These are phyloP conservation scores for Lactarius quietus DNA, from an alignment of 768 basidiomycete species.

Conservation along the genomic window DNA sequence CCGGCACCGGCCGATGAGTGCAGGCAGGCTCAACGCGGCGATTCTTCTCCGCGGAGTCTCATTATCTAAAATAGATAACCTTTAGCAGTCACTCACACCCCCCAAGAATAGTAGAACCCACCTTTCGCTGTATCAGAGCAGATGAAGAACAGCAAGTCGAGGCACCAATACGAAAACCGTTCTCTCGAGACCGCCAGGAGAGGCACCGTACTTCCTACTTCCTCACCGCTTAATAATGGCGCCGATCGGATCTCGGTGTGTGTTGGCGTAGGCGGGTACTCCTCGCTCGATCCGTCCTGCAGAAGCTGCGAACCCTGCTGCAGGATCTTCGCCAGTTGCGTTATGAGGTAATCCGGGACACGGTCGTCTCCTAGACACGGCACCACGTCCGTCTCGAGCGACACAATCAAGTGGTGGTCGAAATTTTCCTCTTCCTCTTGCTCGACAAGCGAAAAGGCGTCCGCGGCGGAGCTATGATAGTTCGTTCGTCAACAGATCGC, in stretches of 20 bases:
- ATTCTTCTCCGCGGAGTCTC: constrained; percentile 59
- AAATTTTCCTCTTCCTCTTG: constrained; percentile 83
- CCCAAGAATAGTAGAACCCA: constrained; percentile 27
- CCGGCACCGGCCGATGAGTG: constrained; percentile 74
- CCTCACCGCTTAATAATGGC: neutral
- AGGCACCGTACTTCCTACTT: constrained; percentile 46
- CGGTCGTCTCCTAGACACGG: constrained; percentile 67
- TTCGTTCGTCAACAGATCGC: neutral
- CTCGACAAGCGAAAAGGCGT: constrained; percentile 54
- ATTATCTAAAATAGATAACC: constrained; percentile 43
- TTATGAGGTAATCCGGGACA: constrained; percentile 68
- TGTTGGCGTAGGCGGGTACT: constrained; percentile 1
- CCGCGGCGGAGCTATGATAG: constrained; percentile 56
- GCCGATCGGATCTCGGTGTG: no score
- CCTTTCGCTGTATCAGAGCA: constrained; percentile 67
- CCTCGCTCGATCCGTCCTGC: constrained; percentile 24
- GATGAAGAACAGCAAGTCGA: constrained; percentile 79
- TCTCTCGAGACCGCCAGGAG: constrained; percentile 64
- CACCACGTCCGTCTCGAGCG: constrained; percentile 76
- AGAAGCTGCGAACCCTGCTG: constrained; percentile 64
- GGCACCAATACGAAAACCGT: constrained; percentile 90
- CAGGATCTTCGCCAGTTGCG: constrained; percentile 64
- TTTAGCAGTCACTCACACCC: neutral
- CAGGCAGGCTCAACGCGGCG: constrained; percentile 67
- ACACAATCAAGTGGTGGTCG: constrained; percentile 72